Base-by-base conservation (phyloP, 2,329 filamentous ascomycete species). In the Arthroderma sp. region DNA sequence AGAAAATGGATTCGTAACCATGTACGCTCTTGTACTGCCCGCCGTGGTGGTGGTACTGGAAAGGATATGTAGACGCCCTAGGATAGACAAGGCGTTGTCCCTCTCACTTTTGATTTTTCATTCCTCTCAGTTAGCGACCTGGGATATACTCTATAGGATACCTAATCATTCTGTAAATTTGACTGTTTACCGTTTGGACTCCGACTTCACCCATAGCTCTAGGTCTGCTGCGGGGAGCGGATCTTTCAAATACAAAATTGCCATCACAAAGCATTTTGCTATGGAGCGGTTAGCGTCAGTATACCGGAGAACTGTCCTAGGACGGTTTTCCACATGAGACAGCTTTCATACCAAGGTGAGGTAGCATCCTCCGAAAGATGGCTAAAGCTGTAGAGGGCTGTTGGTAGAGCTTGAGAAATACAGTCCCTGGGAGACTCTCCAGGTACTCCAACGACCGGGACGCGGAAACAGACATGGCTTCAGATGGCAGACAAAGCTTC, bases 191-290 rank as follows among this genome's bases (percentile, higher is more conserved):
- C 66, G 70, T 53, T 71, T 72, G 54, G 74, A 76, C 40, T 74
- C 73, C 4, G 85, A 75, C 53, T 81, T 83, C 42, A 95, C 80
- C 86, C 89, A 94, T 36, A 77, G 68, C 54, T 96, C 87, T 48
- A 98, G 75, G 56, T 93, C 83, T 50, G 77, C 70, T n/a, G 85
- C 74, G 2, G 78, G 75, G 51, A 96, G 77, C 0, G 91, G 85
- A 7, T 76, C 73, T 36, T 85, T 84, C 69, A 93, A 83, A 68
- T 94, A 98, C 3, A 98, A 78, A 57, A 98, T 79, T 34, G 85
- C 84, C 82, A 95, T 94, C 49, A 98, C 89, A 57, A 98, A 83
- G 10, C 81, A 86, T 73, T 98, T 96, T 55, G 91, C 89, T 85
- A 55, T 22, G 15, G 15, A 22, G 15, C 15, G 15, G 15, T 22